phyloP scores from a whole-genome alignment of 2,329 filamentous ascomycete species.

The Proliferodiscus dingleyae region DNA sequence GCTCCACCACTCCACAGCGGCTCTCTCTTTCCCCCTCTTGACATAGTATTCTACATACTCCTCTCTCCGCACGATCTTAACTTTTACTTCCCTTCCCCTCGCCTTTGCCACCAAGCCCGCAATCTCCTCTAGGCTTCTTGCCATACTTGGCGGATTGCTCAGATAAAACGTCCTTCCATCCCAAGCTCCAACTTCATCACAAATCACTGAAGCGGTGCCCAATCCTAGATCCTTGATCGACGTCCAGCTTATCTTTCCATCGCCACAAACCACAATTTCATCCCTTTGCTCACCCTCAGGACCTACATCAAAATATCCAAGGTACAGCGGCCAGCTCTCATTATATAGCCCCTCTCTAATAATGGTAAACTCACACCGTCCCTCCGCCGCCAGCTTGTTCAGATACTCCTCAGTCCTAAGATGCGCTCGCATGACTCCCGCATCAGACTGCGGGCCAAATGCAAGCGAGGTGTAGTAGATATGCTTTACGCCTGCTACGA shows the following conservation, averaged over 20 bases:
- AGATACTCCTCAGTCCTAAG: slow-evolving; percentile 20
- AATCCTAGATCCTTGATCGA: slow-evolving; percentile 23
- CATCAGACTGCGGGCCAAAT: slow-evolving; percentile 5
- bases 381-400: slow-evolving; percentile 1
- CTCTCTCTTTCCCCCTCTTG: slow-evolving; percentile 14
- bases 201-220: slow-evolving; percentile 19
- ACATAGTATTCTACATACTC: slow-evolving; percentile 22
- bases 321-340: slow-evolving; percentile 26
- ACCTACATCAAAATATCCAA: slow-evolving; percentile 18
- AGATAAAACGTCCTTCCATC: slow-evolving; percentile 20
- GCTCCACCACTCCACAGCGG: slow-evolving; percentile 22
- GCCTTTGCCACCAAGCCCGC: slow-evolving; percentile 13
- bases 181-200: slow-evolving; percentile 11
- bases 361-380: slow-evolving; percentile 17
- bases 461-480: slow-evolving; percentile 32
- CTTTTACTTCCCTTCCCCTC: slow-evolving; percentile 10
- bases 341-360: slow-evolving; percentile 27
- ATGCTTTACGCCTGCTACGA: slow-evolving; percentile 30
- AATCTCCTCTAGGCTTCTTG: slow-evolving; percentile 17
- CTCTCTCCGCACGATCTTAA: slow-evolving; percentile 17
- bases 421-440: slow-evolving; percentile 17
- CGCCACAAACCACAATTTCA: slow-evolving; percentile 24
- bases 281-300: slow-evolving; percentile 12
- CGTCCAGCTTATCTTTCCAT: slow-evolving; percentile 25
- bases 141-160: slow-evolving; percentile 1